Evolutionary conservation across 2,329 filamentous ascomycete genomes (phyloP).

Genomic region (Leptographium lundbergii): DNA sequence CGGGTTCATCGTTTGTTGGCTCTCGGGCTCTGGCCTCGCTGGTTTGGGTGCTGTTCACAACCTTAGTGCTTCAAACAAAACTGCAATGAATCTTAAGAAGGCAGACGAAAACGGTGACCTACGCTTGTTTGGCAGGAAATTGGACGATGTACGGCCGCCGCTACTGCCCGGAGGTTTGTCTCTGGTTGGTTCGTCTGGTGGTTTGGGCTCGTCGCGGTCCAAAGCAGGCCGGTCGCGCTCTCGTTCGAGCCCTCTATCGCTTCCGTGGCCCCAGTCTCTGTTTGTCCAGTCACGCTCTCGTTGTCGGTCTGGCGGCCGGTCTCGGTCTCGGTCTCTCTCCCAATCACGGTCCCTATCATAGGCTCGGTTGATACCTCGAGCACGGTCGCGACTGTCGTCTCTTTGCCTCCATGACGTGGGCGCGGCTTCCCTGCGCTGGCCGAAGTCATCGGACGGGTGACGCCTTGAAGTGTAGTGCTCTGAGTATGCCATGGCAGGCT

Average conservation of each 20-base stretch:
- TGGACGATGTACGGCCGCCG: background rate
- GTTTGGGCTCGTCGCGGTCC: background rate
- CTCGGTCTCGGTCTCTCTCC: slow-evolving; percentile 1
- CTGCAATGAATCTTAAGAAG: background rate
- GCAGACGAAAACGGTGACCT: background rate
- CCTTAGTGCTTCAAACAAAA: background rate
- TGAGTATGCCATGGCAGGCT: background rate
- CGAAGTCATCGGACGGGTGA: background rate
- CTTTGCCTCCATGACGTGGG: background rate
- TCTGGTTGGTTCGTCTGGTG: background rate
- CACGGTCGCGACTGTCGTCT: background rate
- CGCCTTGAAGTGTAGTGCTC: background rate
- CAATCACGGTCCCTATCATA: background rate
- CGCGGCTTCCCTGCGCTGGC: background rate
- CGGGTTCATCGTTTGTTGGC: background rate
- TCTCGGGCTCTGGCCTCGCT: background rate
- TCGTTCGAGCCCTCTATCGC: background rate
- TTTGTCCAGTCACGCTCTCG: background rate
- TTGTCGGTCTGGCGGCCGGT: slow-evolving; percentile 7
- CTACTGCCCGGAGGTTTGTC: background rate
- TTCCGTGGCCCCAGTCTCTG: background rate
- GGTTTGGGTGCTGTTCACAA: background rate
- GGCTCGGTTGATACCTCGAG: background rate
- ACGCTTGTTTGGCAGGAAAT: background rate
- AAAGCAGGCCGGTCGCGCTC: background rate